Conservation (phyloP, 306 rosid genomes). For the Betula pendula region DNA sequence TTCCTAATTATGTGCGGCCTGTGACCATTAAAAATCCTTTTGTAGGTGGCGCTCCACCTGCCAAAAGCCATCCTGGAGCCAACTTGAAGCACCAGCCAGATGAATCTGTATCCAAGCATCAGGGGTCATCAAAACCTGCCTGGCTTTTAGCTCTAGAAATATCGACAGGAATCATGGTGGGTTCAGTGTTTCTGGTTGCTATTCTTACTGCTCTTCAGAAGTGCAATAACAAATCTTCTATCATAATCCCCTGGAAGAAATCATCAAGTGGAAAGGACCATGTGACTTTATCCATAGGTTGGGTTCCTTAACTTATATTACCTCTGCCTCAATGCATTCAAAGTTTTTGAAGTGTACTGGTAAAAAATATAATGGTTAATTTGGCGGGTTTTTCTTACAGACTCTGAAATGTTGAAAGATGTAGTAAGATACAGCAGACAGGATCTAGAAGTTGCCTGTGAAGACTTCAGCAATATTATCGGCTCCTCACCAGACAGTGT, state of each 20-base stretch:
- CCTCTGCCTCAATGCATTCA: conserved; percentile 19
- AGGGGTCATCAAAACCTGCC: conserved; percentile 55
- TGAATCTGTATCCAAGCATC: conserved; percentile 48
- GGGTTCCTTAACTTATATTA: conserved; percentile 25
- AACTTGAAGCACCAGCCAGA: conserved; percentile 35
- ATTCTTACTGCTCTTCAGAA: conserved; percentile 60
- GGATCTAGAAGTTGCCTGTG: conserved; percentile 97
- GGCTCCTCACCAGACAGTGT: conserved; percentile 97
- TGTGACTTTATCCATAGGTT: conserved; percentile 60
- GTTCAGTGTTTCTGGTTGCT: conserved; percentile 68
- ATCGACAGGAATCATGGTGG: conserved; percentile 71
- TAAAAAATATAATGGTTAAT: conserved; percentile 15
- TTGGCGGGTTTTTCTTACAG: conserved; percentile 45
- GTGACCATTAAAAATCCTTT: too few relatives aligned
- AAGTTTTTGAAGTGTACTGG: conserved; percentile 23
- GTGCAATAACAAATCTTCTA: conserved; percentile 72
- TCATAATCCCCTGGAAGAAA: conserved; percentile 93
- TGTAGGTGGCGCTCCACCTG: conserved; percentile 61
- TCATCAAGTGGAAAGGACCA: conserved; percentile 75
- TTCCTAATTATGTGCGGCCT: too few relatives aligned
- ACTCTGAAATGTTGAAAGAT: conserved; percentile 77
- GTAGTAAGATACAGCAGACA: conserved; percentile 76
- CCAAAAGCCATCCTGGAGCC: conserved; percentile 52
- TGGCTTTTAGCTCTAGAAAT: conserved; percentile 91
- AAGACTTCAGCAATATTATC: conserved; percentile 97